These are phyloP conservation scores for Nicotiana undulata DNA, from an alignment of 257 asterid genomes.

Conservation along the genomic window DNA sequence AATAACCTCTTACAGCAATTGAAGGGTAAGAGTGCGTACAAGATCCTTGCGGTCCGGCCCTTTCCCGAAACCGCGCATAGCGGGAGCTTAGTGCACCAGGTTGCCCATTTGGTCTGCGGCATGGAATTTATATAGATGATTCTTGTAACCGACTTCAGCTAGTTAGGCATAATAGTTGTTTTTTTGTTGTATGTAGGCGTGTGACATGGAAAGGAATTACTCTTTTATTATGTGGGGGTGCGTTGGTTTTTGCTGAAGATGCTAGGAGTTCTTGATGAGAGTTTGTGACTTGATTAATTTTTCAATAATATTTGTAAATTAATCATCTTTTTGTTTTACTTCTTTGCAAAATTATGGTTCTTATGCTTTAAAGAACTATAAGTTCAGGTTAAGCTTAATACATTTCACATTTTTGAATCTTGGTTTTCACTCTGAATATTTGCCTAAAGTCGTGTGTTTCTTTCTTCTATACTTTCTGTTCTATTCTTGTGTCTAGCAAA, in stretches of 20 bases:
- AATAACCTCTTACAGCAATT: too few relatives aligned
- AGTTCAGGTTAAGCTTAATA: neutral
- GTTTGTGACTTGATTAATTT: neutral
- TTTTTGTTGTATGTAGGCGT: neutral
- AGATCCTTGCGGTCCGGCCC: too few relatives aligned
- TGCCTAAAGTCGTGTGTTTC: neutral
- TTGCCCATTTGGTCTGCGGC: neutral
- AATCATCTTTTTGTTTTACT: neutral
- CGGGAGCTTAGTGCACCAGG: too few relatives aligned
- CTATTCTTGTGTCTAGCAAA: neutral
- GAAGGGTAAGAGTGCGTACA: too few relatives aligned
- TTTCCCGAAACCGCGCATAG: too few relatives aligned
- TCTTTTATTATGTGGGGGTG: neutral
- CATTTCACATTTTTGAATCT: neutral
- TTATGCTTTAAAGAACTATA: neutral
- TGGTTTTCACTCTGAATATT: neutral
- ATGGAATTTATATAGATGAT: neutral
- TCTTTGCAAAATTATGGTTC: neutral
- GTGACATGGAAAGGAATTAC: neutral
- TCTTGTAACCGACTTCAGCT: neutral
- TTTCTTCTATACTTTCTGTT: neutral
- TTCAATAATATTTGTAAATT: neutral
- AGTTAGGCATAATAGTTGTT: neutral
- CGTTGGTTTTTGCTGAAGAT: neutral
- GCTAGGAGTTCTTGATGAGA: neutral